Base-by-base conservation (phyloP, 106 monocot genomes). In the Vanilla planifolia region DNA sequence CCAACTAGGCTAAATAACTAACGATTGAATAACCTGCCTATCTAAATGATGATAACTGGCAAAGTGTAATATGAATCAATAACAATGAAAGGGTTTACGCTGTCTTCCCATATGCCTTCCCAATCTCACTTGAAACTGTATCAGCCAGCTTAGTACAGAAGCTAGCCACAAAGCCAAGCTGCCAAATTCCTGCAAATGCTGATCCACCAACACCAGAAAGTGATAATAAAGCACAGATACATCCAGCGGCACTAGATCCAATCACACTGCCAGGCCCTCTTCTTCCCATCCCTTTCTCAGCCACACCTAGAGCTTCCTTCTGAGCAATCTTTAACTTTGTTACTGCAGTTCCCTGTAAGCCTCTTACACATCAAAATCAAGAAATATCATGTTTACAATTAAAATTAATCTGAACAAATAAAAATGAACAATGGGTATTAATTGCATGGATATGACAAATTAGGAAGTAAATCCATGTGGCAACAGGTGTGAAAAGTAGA, bases 141-240 rank as follows among this genome's bases (percentile, higher is more conserved):
- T 96, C 95, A 55, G 90, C 90, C 57, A 96, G 35, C 67, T 96
- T 96, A 24, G 95, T 96, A 65, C 95, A 96, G 50, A 84, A 96
- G 67, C 90, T 90, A 30, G 90, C 77, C 66, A 96, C 84, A 74
- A 96, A 96, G 2, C 86, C 90, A 55, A 96, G 89, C 45, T 36
- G 67, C 86, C 90, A 96, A 33, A 96, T 64, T 40, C 33, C 65
- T 44, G 63, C 45, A 68, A 72, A 75, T 42, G 73, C 36, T 11
- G 33, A 42, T 44, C 90, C 86, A 41, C 86, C 86, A 16, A 81
- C 47, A 15, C 71, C 73, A 71, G 52, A 90, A 55, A 96, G 69
- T 28, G 90, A 86, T 17, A 96, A 59, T n/a, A 96, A 50, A 51
- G 90, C 83, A 65, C 96, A 90, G 48, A 81, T 71, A 73, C 75